phyloP scores from a whole-genome alignment of 768 basidiomycete genomes.

The Daedaleopsis nitida region DNA sequence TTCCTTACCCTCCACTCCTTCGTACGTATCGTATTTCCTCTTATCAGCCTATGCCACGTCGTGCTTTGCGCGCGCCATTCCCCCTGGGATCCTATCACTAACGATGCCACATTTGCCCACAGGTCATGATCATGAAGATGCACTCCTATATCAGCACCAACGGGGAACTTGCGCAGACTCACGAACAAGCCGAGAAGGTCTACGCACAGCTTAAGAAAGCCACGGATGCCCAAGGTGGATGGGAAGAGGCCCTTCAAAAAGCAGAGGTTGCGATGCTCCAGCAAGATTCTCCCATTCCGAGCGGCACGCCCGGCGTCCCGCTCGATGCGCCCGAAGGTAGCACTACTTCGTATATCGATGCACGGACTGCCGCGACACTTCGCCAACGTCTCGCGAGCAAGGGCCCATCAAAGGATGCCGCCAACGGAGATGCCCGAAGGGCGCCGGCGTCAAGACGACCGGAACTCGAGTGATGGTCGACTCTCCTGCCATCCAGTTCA shows the following conservation, averaged over 20 bases:
- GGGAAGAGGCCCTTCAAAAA: constrained; percentile 58
- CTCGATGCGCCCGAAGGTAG: constrained; percentile 39
- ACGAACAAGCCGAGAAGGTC: constrained; percentile 46
- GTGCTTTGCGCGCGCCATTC: no score
- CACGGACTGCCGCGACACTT: constrained; percentile 51
- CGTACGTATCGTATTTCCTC: constrained; percentile 42
- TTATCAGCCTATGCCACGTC: constrained; percentile 5
- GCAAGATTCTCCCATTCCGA: constrained; percentile 20
- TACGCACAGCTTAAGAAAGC: constrained; percentile 48
- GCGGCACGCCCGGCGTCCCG: constrained; percentile 43
- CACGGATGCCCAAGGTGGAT: constrained; percentile 61
- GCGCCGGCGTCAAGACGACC: constrained; percentile 15
- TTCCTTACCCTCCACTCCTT: constrained; percentile 87
- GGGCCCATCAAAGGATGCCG: not conserved
- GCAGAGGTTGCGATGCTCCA: constrained; percentile 41
- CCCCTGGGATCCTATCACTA: not conserved
- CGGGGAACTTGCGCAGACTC: constrained; percentile 69
- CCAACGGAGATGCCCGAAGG: constrained; percentile 4
- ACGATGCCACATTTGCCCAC: not conserved
- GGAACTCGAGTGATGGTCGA: constrained; percentile 25
- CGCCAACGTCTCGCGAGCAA: constrained; percentile 51
- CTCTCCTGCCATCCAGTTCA: constrained; percentile 18
- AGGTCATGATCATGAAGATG: constrained; percentile 93
- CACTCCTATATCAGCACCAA: constrained; percentile 93
- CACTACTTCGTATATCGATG: constrained; percentile 56